Evolutionary conservation across 2,329 filamentous ascomycete species (phyloP), one percentile per base, ranked within the genome.

Genomic region (Trichoderma atroviride): DNA sequence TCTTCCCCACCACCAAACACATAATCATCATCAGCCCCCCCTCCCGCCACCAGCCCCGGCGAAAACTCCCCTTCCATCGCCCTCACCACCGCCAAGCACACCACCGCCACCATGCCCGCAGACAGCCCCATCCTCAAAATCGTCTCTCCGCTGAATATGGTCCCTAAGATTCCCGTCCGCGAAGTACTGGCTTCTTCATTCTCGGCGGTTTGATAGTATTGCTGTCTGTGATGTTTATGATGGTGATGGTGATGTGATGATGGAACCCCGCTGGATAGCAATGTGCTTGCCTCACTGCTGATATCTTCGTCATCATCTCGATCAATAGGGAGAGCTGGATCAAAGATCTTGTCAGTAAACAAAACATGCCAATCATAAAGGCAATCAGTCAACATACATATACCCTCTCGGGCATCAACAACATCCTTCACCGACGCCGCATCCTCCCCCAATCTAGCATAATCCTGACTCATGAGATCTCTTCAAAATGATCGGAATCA

Each of bases 21-120:
- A 65, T 43, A 10, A 65, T n/a, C 35, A 65, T 33, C 62, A 65
- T 56, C n/a, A 65, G 7, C 11, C 62, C 62, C 62, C 11, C 62
- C 62, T 35, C 62, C 62, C 24, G 13, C 62, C 24, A 65, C 27
- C 19, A 65, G 24, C 11, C 62, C 62, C 35, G 62, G 62, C 35
- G 62, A 65, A 47, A 65, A 65, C 19, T 24, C 16, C 6, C 62
- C 52, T 19, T 13, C 27, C 35, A 65, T 0, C 24, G 62, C 52
- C 62, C 37, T 57, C 62, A 47, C 62, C 6, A 65, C 13, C 19
- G 62, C 52, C 35, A 31, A 24, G 11, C 24, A 24, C 19, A 65
- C 52, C 52, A 57, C 31, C 13, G 5, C 35, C 62, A 27, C 19
- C 62, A 33, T 65, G 35, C 13, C 52, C 35, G 22, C 62, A 13